phyloP scores from a whole-genome alignment of 2,329 filamentous ascomycete genomes.

The Lachnellula occidentalis region DNA sequence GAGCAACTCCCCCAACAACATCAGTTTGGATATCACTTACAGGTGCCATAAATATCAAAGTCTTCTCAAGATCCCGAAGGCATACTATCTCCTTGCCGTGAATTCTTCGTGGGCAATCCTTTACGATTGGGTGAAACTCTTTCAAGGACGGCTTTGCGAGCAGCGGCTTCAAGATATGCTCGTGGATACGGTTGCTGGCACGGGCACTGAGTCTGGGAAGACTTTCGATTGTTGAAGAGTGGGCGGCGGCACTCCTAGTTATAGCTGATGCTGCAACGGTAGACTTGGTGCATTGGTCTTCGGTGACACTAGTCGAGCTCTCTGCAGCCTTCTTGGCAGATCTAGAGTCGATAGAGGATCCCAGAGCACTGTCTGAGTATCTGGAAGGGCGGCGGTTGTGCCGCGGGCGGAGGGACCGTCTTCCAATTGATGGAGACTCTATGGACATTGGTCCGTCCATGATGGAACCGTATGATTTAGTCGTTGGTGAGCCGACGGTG shows the following conservation, averaged over 20 bases:
- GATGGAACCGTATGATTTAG: slow-evolving; percentile 25
- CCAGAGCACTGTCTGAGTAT: slow-evolving; percentile 82
- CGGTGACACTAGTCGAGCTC: slow-evolving; percentile 36
- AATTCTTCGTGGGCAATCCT: slow-evolving; percentile 74
- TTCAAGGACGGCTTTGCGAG: slow-evolving; percentile 67
- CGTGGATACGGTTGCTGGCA: slow-evolving; percentile 72
- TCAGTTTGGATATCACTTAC: slow-evolving; percentile 67
- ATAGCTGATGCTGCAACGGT: slow-evolving; percentile 50
- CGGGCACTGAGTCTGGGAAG: slow-evolving; percentile 60
- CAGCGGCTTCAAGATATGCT: slow-evolving; percentile 73
- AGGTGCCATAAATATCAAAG: slow-evolving; percentile 81
- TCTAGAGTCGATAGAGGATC: slow-evolving; percentile 68
- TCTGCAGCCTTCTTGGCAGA: slow-evolving; percentile 44
- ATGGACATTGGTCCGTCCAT: slow-evolving; percentile 39
- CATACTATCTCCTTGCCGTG: slow-evolving; percentile 81
- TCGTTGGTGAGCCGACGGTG: slow-evolving; percentile 44
- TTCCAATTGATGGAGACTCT: slow-evolving; percentile 38
- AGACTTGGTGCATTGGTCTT: slow-evolving; percentile 34
- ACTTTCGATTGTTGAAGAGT: slow-evolving; percentile 41
- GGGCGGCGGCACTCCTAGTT: slow-evolving; percentile 51
- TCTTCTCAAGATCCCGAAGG: slow-evolving; percentile 91
- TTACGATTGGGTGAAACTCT: slow-evolving; percentile 74
- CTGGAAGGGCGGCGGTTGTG: slow-evolving; percentile 49
- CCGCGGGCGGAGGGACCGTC: slow-evolving; percentile 50
- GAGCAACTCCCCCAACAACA: slow-evolving; percentile 61